A percentile compares a stretch with the other conserved stretches of the same genome.
phyloP scores from a whole-genome alignment of 768 basidiomycete genomes.

The Boletus barrowsii region DNA sequence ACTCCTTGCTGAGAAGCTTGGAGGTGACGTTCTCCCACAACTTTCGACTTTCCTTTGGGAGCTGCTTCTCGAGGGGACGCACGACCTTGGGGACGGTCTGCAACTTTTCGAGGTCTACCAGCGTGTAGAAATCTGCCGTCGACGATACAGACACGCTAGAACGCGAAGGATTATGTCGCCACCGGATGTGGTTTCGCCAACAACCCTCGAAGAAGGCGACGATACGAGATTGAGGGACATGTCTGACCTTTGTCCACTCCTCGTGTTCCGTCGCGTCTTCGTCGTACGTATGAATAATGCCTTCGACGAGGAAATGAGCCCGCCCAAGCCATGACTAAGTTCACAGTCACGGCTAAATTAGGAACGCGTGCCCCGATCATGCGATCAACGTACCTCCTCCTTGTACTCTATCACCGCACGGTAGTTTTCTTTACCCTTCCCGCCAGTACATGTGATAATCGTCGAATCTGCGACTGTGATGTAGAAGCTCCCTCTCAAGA shows the following conservation, averaged over 20 bases:
- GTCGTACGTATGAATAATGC: constrained; percentile 81
- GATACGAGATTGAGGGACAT: constrained; percentile 76
- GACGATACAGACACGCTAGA: constrained; percentile 46
- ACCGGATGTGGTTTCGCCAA: constrained; percentile 82
- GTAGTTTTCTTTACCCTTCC: constrained; percentile 57
- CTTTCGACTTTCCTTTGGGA: constrained; percentile 76
- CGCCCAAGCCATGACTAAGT: constrained; percentile 82
- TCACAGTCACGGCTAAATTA: not conserved
- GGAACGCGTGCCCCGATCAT: not conserved
- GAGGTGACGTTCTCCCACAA: constrained; percentile 86
- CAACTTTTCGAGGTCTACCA: constrained; percentile 76
- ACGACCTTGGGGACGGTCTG: constrained; percentile 79
- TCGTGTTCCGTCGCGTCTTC: constrained; percentile 60
- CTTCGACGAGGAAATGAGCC: constrained; percentile 82
- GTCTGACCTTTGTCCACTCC: constrained; percentile 84
- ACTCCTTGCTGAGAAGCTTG: constrained; percentile 78
- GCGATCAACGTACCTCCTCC: constrained; percentile 70
- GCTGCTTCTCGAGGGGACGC: constrained; percentile 76
- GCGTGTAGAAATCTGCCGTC: constrained; percentile 52
- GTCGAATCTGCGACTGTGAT: constrained; percentile 80
- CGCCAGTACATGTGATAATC: constrained; percentile 77
- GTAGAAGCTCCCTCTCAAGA: constrained; percentile 89
- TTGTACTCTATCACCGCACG: constrained; percentile 91
- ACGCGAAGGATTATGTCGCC: constrained; percentile 57
- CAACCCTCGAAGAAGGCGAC: constrained; percentile 85